Conservation (phyloP, 345 rosid genomes). For the Bruguiera parviflora region DNA sequence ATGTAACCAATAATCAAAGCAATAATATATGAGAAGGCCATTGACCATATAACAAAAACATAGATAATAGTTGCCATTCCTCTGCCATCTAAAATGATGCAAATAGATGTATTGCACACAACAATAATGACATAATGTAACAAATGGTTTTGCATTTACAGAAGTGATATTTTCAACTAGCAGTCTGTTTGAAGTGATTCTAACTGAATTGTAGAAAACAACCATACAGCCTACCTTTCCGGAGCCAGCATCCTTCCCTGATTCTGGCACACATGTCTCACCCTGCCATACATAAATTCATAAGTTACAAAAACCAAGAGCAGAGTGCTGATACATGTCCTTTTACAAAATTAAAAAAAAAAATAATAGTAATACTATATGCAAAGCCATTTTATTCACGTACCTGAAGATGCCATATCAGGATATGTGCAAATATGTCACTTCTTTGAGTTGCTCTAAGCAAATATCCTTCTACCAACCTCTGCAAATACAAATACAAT, state of each 20-base stretch:
- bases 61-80: background rate
- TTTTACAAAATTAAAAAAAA: background rate
- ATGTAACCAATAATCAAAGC: background rate
- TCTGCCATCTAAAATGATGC: too few relatives aligned
- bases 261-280: conserved; percentile 60
- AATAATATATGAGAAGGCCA: background rate
- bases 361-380: conserved; percentile 3
- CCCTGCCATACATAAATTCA: conserved; percentile 58
- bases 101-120: too few relatives aligned
- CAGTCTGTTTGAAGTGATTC: background rate
- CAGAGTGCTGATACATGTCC: conserved; percentile 6
- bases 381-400: conserved; percentile 14
- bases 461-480: conserved; percentile 91
- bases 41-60: background rate
- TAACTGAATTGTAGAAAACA: conserved; percentile 1
- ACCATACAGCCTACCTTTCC: conserved; percentile 48
- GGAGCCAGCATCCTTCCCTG: conserved; percentile 55
- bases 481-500: conserved; percentile 44
- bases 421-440: conserved; percentile 93
- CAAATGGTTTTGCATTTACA: too few relatives aligned
- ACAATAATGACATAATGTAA: too few relatives aligned
- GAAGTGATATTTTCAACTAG: background rate
- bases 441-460: conserved; percentile 97
- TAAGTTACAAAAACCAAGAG: background rate
- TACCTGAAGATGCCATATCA: conserved; percentile 98